Conservation (phyloP, 2,329 filamentous ascomycete genomes). For the Ceratocystis harringtonii region DNA sequence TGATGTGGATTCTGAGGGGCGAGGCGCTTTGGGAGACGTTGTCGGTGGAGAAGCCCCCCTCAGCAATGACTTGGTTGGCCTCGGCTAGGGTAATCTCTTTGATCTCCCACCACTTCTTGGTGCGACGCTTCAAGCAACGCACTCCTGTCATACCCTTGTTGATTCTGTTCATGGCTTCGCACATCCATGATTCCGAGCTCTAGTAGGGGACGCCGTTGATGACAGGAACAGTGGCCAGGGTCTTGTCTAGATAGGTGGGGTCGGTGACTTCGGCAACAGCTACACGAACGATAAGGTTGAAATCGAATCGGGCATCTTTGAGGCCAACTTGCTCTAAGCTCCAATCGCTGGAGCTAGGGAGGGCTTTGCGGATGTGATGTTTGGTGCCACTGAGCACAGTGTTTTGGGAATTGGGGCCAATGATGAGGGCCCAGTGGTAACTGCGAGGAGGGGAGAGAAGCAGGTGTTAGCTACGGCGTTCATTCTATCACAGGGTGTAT, state of each 20-base stretch:
- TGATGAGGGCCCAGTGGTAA: slow-evolving; percentile 13
- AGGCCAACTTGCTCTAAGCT: slow-evolving; percentile 5
- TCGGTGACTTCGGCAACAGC: slow-evolving; percentile 13
- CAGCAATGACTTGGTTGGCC: not conserved
- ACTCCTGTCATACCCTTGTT: slow-evolving; percentile 8
- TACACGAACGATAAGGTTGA: slow-evolving; percentile 12
- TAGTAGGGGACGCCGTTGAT: not conserved
- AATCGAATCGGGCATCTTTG: slow-evolving; percentile 6
- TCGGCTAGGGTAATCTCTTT: slow-evolving; percentile 8
- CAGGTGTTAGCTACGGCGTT: not conserved
- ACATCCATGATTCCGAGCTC: slow-evolving; percentile 13
- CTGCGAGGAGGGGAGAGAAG: not conserved
- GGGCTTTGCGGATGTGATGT: slow-evolving; percentile 3
- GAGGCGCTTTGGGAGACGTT: slow-evolving; percentile 1
- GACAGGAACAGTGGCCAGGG: slow-evolving; percentile 7
- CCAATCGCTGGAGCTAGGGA: not conserved
- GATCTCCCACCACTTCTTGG: slow-evolving; percentile 13
- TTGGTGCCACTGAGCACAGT: slow-evolving; percentile 1
- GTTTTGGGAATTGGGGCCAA: slow-evolving; percentile 6
- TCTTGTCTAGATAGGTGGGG: not conserved
- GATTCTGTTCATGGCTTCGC: slow-evolving; percentile 7
- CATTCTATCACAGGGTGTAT: not conserved
- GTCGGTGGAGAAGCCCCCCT: slow-evolving; percentile 4
- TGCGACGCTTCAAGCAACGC: slow-evolving; percentile 8
- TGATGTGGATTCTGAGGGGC: not conserved